These are phyloP conservation scores for Aureobasidium namibiae DNA, from an alignment of 2,329 filamentous ascomycete genomes.

Conservation along the genomic window DNA sequence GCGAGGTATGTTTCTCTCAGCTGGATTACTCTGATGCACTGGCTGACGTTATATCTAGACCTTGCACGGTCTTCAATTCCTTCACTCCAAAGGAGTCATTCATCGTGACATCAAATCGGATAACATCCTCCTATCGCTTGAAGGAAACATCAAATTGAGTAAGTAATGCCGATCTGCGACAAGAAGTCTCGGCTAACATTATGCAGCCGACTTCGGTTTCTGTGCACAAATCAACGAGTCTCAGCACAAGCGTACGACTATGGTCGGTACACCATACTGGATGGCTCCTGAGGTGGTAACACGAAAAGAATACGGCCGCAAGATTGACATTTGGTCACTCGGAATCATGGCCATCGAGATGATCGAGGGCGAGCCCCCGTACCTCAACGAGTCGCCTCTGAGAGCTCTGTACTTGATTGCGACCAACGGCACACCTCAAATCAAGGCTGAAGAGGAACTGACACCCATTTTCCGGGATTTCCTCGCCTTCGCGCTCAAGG, in stretches of 20 bases:
- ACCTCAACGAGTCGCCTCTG: slow-evolving; percentile 88
- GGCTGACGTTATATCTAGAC: slow-evolving; percentile 41
- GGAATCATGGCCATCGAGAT: slow-evolving; percentile 99
- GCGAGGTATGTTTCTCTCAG: slow-evolving; percentile 47
- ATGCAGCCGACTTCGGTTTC: slow-evolving; percentile 88
- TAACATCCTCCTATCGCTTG: slow-evolving; percentile 87
- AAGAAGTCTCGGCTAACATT: slow-evolving; percentile 14
- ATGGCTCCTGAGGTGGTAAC: slow-evolving; percentile 99
- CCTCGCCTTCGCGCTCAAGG: slow-evolving; percentile 84
- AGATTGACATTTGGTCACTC: slow-evolving; percentile 97
- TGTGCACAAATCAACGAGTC: slow-evolving; percentile 97
- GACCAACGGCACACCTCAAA: slow-evolving; percentile 87
- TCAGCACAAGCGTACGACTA: slow-evolving; percentile 94
- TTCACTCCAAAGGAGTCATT: slow-evolving; percentile 96
- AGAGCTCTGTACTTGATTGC: slow-evolving; percentile 92
- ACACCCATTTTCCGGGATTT: slow-evolving; percentile 83
- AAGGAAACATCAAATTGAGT: slow-evolving; percentile 98
- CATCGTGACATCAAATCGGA: slow-evolving; percentile 99
- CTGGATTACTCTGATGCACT: slow-evolving; percentile 16
- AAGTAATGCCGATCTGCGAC: slow-evolving; percentile 30
- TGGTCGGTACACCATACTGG: slow-evolving; percentile 99
- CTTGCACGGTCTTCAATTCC: slow-evolving; percentile 80
- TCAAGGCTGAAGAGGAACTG: slow-evolving; percentile 84
- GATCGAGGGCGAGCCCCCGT: slow-evolving; percentile 97
- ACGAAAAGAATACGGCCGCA: slow-evolving; percentile 92